Percentiles rank a stretch among this genome's conserved stretches.
Conservation (phyloP, 805 yeast species). For the Schwanniomyces yamadae region DNA sequence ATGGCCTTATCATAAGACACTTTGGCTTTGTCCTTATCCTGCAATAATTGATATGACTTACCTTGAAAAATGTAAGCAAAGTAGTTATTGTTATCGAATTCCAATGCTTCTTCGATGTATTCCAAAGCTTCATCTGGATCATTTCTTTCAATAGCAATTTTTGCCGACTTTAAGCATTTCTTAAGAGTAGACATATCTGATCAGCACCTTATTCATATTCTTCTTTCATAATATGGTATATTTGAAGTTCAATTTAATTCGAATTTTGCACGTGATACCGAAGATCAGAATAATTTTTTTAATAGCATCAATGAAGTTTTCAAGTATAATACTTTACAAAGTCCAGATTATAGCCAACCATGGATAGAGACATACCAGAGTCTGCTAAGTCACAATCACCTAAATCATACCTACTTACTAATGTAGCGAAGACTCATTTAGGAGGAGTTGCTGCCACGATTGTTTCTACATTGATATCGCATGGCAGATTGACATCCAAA, state of each 20-base stretch:
- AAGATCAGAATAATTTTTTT: neutral
- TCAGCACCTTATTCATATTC: no score
- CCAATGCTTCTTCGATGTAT: conserved; percentile 53
- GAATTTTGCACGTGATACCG: neutral
- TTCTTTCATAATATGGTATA: no score
- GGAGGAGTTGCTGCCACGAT: conserved; percentile 76
- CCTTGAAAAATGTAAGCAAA: conserved; percentile 72
- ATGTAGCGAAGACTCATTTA: conserved; percentile 50
- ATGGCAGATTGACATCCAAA: conserved; percentile 61
- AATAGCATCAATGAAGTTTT: neutral
- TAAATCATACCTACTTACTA: conserved; percentile 55
- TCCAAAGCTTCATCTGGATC: conserved; percentile 65
- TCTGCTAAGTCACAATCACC: conserved; percentile 57
- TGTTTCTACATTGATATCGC: conserved; percentile 57
- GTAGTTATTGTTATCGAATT: conserved; percentile 55
- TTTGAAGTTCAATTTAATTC: no score
- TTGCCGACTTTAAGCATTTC: conserved; percentile 37
- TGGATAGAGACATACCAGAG: conserved; percentile 18
- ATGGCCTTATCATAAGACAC: conserved; percentile 50
- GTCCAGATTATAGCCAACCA: conserved; percentile 2
- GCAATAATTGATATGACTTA: conserved; percentile 55
- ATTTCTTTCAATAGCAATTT: conserved; percentile 48
- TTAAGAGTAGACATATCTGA: conserved; percentile 24
- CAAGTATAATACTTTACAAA: neutral
- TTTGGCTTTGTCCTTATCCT: conserved; percentile 39